Base-by-base conservation (phyloP, 192 early-diverging fungal genomes). In the Spizellomyces sp. region DNA sequence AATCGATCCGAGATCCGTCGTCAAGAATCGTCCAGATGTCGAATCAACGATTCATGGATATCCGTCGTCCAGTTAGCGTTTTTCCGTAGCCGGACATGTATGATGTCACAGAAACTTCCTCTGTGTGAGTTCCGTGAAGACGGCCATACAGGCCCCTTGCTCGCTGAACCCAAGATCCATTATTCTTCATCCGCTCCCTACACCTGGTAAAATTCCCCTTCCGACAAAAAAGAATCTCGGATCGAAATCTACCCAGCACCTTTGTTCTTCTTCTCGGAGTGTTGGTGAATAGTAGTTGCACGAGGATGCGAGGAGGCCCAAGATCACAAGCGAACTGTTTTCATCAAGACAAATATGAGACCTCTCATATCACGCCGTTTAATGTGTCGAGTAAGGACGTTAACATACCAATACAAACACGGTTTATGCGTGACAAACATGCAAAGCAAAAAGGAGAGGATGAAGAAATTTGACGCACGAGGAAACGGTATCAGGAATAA, bases 401-500 rank as follows among this genome's bases (percentile, higher is more conserved):
- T 36, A 42, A 36, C 64, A 64, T 58, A 70, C 59, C 76, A 77
- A 62, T 74, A 77, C 8, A 77, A 60, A 75, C 76, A 77, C 9
- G 76, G 76, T 47, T 74, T 72, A 48, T 73, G 66, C n/a, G 67
- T 62, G 22, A 77, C 19, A 58, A 69, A 77, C 12, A 77, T 43
- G 45, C 61, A 75, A 45, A 77, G 54, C 17, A 77, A 62, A 22
- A 75, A 75, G n/a, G 72, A 67, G 19, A 74, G 50, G 15, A 77
- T 56, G 22, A 75, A 68, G 54, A 77, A 61, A 27, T 43, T 67
- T 8, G 76, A 75, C 22, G 58, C 59, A 17, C 60, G 76, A 27
- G 76, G 72, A 48, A 75, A 77, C 17, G 76, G 76, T 19, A 77
- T 69, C 58, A 77, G 27, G 76, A 77, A 77, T 36, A 77, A 48